Evolutionary conservation across 345 rosid genomes (phyloP), one percentile per base, ranked within the genome.

Genomic region (Salix udensis): DNA sequence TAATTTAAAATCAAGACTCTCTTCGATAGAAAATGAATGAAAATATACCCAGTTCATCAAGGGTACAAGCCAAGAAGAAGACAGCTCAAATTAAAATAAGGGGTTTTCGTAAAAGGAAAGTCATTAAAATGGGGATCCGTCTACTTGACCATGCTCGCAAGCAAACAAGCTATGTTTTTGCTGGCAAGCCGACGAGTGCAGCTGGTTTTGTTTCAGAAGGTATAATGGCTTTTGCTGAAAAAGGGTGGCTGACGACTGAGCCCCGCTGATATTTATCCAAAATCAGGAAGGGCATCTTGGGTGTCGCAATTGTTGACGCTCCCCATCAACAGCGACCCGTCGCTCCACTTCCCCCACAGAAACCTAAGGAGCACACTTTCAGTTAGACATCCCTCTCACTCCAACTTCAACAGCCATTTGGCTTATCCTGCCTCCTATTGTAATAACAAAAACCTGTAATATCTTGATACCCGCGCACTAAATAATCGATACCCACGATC

Each of bases 351-450:
- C 42, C 34, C 44, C 18, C 39, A 7, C 68, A 18, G 0, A 3
- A n/a, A 62, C 13, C 66, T 11, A 7, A 23, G 21, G 15, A 12
- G 13, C 5, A 21, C 44, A 55, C 19, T 55, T 69, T 73, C 81
- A 52, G 65, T 79, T 68, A 74, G 36, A 77, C 9, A 31, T 79
- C 72, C 48, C 60, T 70, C 52, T 80, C 79, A 24, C 30, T 1
- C 61, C 30, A 65, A 34, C 9, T 36, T 31, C 7, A 34, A 18
- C 2, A 24, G 11, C 70, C 65, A 34, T 60, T 55, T 77, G 70
- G 30, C 48, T 36, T 61, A 21, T 21, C 7, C 30, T 73, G 81
- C 77, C 72, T 79, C 79, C 79, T 55, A 1, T 23, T 44, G 26
- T 55, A 74, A 52, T 42, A 53, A 24, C 82, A 75, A 68, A 26